Conservation (phyloP, 768 basidiomycete genomes). For the Leucocoprinus leucothites region DNA sequence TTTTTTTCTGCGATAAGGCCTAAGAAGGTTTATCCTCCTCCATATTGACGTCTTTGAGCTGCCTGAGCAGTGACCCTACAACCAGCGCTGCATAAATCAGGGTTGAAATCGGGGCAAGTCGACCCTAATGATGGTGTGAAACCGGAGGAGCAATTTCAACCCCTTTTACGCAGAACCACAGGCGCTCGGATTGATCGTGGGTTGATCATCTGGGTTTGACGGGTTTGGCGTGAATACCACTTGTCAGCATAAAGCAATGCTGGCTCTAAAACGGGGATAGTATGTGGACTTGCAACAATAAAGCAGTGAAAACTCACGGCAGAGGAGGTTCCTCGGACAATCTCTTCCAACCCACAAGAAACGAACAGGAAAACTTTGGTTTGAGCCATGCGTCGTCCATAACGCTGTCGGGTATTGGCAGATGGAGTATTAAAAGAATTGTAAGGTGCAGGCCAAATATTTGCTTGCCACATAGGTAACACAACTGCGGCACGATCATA, state of each 20-base stretch:
- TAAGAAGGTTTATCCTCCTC: too few species aligned
- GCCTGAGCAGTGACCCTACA: neutral
- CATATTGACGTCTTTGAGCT: neutral
- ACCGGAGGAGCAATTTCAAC: too few species aligned
- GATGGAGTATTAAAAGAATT: neutral
- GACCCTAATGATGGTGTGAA: neutral
- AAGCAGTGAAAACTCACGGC: neutral
- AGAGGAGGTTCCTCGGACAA: constrained; percentile 8
- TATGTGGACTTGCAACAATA: neutral
- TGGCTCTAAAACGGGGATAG: neutral
- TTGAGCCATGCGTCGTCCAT: neutral
- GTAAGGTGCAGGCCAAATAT: neutral
- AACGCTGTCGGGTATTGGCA: neutral
- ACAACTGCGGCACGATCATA: neutral
- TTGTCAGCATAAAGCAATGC: neutral
- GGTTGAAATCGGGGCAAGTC: neutral
- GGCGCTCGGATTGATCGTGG: neutral
- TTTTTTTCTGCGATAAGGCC: too few species aligned
- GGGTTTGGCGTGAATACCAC: neutral
- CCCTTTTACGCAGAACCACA: neutral
- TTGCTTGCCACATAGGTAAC: neutral
- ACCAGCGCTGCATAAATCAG: neutral
- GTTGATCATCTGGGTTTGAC: neutral
- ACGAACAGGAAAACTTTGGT: neutral
- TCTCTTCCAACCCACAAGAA: neutral